phyloP scores from a whole-genome alignment of 208 protist species.

The Leishmania tarentolae region DNA sequence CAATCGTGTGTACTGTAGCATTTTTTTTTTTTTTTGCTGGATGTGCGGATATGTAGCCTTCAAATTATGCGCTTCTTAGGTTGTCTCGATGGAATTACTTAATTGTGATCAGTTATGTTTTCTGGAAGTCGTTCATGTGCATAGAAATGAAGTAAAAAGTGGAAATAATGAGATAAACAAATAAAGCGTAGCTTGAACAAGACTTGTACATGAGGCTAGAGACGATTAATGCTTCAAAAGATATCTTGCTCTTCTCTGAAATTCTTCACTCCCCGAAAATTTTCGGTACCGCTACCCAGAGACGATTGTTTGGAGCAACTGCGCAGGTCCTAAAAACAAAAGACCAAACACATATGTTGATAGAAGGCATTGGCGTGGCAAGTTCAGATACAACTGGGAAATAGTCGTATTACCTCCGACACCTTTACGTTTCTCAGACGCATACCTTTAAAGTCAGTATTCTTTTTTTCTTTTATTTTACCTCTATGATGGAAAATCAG shows the following conservation, averaged over 20 bases:
- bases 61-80: too few species aligned
- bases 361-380: neutral
- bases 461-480: conserved; percentile 2
- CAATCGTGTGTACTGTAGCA: conserved; percentile 48
- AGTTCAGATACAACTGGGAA: neutral
- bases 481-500: conserved; percentile 3
- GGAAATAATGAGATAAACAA: neutral
- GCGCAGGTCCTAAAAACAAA: neutral
- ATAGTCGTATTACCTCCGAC: neutral
- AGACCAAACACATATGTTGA: neutral
- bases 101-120: neutral
- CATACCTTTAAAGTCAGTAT: neutral
- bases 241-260: neutral
- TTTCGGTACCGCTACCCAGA: neutral
- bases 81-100: neutral
- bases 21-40: conserved; percentile 26
- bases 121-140: neutral
- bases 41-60: neutral
- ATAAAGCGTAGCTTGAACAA: neutral
- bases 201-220: neutral
- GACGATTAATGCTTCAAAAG: neutral
- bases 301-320: neutral
- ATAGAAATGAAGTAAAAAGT: neutral
- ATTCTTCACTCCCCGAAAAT: neutral
- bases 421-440: neutral